Base-by-base conservation (phyloP, 2,329 filamentous ascomycete genomes). In the Stachybotrys elegans region DNA sequence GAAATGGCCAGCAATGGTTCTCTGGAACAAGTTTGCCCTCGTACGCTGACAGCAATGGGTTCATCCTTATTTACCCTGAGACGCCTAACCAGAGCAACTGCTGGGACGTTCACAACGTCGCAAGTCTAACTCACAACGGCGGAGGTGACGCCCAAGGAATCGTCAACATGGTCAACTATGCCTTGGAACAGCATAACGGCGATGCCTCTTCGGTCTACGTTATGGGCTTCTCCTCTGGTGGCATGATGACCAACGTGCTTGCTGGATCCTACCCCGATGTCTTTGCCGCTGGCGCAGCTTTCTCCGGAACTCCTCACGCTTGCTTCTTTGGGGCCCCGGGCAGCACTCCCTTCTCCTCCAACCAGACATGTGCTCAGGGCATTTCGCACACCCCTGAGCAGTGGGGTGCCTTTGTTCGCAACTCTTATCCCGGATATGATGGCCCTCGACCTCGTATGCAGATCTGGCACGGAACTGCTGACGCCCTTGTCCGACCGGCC, bases 371-470 rank as follows among this genome's bases (percentile, higher is more conserved):
- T 56, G 69, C 76, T 6, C 62, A 69, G 36, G 77, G 76, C 14
- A 64, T 73, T 50, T 60, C 65, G 22, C 59, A 66, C 45, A 66
- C 66, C 3, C 63, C 63, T 9, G 44, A 57, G 44, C 52, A 60
- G 42, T 72, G 69, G 69, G 67, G 63, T 11, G 57, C 65, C 43
- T 53, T 60, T 32, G 65, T 65, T 3, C 52, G 57, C 35, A 58
- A 61, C 14, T 76, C 75, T 65, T 75, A 76, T 56, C 71, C 73
- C 0, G 68, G 68, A 27, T 80, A 56, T 47, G 42, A 45, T 12
- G 75, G 76, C 1, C 51, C 67, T 1, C 63, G 75, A 3, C 76
- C 77, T 2, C 69, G 66, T 44, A 75, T 81, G 70, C 73, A 78
- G 57, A 70, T 79, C 52, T 81, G 74, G 66, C 76, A 81, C 54